Evolutionary conservation across 2,329 filamentous ascomycete species (phyloP), one percentile per base, ranked within the genome.

Genomic region (Fusarium citri): DNA sequence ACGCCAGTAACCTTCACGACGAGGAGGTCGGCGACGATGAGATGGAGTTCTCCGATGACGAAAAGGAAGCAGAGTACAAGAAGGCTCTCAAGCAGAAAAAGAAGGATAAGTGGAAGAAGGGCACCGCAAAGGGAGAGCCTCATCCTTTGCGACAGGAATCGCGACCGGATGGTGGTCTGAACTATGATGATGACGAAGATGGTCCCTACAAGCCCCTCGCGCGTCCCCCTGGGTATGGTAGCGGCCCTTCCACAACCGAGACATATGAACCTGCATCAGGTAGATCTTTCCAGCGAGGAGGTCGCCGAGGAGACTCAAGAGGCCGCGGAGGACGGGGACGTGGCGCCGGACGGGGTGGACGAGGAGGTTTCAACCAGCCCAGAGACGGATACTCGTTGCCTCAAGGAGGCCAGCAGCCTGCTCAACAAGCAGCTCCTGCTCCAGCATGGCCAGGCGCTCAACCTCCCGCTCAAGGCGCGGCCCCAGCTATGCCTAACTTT

Each of bases 21-120:
- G 96, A 99, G 79, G 95, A 98, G 81, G 87, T 94, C 10, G 89
- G 83, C 18, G 91, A 92, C 31, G 93, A 97, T 40, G 95, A 98
- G 78, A 88, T 94, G 73, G 96, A 98, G 77, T 98, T 98, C 78
- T 98, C 95, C 0, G 96, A 99, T 72, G 96, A 99, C 75, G 96
- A 99, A 80, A 92, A 93, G 72, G 96, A 99, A 80, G 91, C 92
- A 10, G 93, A 94, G 73, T 89, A 94, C 77, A 97, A 92, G 82
- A 83, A 87, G 59, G 86, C 86, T 64, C 74, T 89, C 55, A 94
- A 94, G 80, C 86, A 89, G 68, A 91, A 91, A 80, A 88, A 87
- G 74, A 88, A 84, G 76, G 83, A 83, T 30, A 80, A 78, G 64
- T 79, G 75, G 75, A 83, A 82, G 65, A 82, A 80, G 55, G 84